These are phyloP conservation scores for Teratosphaeriaceae sp. DNA, from an alignment of 2,329 filamentous ascomycete species.

Conservation along the genomic window DNA sequence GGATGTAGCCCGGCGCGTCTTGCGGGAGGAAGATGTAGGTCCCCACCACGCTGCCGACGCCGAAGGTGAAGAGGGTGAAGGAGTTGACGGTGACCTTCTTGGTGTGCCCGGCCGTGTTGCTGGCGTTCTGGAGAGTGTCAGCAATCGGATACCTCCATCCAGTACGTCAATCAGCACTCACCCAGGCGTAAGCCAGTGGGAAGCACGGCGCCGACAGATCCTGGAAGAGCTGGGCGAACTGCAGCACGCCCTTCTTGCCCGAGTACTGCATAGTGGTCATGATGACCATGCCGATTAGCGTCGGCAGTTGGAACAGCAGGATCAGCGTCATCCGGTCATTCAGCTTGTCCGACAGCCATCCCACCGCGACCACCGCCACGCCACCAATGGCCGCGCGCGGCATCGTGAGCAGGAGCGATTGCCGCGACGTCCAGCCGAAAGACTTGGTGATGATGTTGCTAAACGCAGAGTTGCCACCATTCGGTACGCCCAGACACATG, in stretches of 20 bases:
- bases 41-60: slow-evolving; percentile 16
- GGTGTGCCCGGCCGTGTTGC: slow-evolving; percentile 20
- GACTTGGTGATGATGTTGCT: slow-evolving; percentile 27
- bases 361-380: slow-evolving; percentile 20
- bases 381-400: slow-evolving; percentile 19
- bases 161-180: too few species aligned
- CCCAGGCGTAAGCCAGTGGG: slow-evolving; percentile 19
- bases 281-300: slow-evolving; percentile 15
- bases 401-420: slow-evolving; percentile 28
- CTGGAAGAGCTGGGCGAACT: slow-evolving; percentile 20
- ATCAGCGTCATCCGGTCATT: slow-evolving; percentile 17
- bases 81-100: slow-evolving; percentile 16
- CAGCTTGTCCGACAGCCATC: slow-evolving; percentile 13
- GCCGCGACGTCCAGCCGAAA: slow-evolving; percentile 23
- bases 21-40: slow-evolving; percentile 17
- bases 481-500: slow-evolving; percentile 20
- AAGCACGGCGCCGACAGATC: slow-evolving; percentile 15
- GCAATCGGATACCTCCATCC: too few species aligned
- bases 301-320: slow-evolving; percentile 16
- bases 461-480: slow-evolving; percentile 26
- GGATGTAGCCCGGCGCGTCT: slow-evolving; percentile 13
- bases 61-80: slow-evolving; percentile 16
- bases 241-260: slow-evolving; percentile 9
- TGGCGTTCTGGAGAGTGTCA: slow-evolving; percentile 5
- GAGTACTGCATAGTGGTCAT: slow-evolving; percentile 14